Evolutionary conservation across 768 basidiomycete genomes (phyloP), one percentile per base, ranked within the genome.

Genomic region (Lactifluus echinatus): DNA sequence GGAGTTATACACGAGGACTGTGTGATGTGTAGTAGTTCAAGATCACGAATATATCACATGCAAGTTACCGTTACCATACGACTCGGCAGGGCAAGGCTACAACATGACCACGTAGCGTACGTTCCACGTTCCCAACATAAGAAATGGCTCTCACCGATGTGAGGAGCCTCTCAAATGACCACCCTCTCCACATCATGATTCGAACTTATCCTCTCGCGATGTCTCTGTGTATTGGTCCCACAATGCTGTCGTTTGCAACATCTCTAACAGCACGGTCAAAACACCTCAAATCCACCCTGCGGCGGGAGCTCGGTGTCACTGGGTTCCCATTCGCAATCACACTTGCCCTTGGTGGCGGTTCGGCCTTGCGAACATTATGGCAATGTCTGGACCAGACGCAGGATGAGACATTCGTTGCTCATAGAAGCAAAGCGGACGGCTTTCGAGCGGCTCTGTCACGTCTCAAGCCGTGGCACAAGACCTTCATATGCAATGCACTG

Each of bases 271-370:
- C 66, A 29, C 64, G 55, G 57, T 59, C 55, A 26, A 70, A 51
- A 52, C 67, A 48, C 57, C 64, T 55, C 42, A 50, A 77, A 61
- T 63, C 58, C 69, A 72, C 82, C 12, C 68, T 90, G 8, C 70
- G 64, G 53, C 76, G 79, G 39, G 86, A 89, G 65, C 67, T 87
- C 11, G 75, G 77, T 8, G 60, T 75, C 36, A 81, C 80, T 55
- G 81, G 86, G 14, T 87, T 90, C 67, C 84, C 89, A 6, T 84
- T 79, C 55, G 78, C 85, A 28, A 77, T 88, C 53, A 81, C 86
- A 0, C 64, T 79, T 6, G 77, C 82, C 15, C 73, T 87, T 5
- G 85, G 78, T 0, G 88, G 87, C 8, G 87, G 87, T 2, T 75
- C 78, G 29, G 70, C 74, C 34, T 65, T 89, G 19, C 74, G 74